phyloP scores from a whole-genome alignment of 163 green algal species.

The Coccomyxa subellipsoidea region DNA sequence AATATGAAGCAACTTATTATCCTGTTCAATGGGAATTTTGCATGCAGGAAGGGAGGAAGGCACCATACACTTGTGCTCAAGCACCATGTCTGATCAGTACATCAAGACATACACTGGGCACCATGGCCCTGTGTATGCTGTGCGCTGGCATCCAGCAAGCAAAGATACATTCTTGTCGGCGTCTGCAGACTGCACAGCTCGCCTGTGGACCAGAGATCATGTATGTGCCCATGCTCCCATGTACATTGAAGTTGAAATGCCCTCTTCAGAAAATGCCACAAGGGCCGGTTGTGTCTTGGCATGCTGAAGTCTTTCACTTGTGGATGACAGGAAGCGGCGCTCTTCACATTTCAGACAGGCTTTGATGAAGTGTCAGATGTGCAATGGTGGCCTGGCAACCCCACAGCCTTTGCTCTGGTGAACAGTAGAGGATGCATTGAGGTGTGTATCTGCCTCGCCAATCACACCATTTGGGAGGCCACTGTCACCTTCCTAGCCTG shows the following conservation, averaged over 20 bases:
- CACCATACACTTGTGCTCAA: constrained; percentile 80
- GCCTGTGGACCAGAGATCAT: constrained; percentile 54
- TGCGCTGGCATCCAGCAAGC: constrained; percentile 75
- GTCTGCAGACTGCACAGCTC: constrained; percentile 68
- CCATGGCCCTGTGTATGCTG: constrained; percentile 77
- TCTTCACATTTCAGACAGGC: constrained; percentile 60
- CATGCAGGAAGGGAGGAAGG: constrained; percentile 80
- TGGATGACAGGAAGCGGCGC: constrained; percentile 32
- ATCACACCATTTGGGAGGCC: too few species aligned
- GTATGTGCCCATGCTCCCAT: too few species aligned
- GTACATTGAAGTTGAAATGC: too few species aligned
- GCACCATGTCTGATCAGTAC: constrained; percentile 79
- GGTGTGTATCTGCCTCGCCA: constrained; percentile 43
- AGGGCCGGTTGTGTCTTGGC: too few species aligned
- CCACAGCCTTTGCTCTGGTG: constrained; percentile 76
- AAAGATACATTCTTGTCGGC: constrained; percentile 69
- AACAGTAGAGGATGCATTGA: constrained; percentile 67
- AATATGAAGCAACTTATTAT: too few species aligned
- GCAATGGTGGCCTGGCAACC: constrained; percentile 73
- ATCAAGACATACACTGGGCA: constrained; percentile 75
- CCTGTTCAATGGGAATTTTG: too few species aligned
- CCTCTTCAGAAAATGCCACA: too few species aligned
- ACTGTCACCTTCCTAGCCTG: too few species aligned
- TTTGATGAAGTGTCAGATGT: constrained; percentile 69
- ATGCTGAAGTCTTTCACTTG: too few species aligned